A percentile compares a stretch with the other conserved stretches of the same genome.
phyloP scores from a whole-genome alignment of 345 rosid species.

The Dovyalis caffra region DNA sequence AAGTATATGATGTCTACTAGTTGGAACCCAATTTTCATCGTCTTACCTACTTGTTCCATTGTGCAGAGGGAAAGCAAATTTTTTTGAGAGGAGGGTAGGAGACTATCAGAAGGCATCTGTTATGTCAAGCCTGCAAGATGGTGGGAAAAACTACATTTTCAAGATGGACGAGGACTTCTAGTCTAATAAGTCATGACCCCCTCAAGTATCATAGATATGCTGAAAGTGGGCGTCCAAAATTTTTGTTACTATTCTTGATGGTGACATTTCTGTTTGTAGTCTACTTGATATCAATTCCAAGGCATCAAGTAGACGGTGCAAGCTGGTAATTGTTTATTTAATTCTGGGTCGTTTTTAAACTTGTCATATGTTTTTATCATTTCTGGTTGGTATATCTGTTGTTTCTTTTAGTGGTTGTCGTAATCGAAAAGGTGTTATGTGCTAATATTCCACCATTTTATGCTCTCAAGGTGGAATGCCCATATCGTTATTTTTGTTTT shows the following conservation, averaged over 20 bases:
- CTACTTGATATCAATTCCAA: neutral
- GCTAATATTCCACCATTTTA: neutral
- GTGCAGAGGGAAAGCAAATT: constrained; percentile 77
- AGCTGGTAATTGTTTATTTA: neutral
- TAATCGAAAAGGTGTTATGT: neutral
- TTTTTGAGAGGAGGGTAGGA: constrained; percentile 88
- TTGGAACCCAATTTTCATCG: neutral
- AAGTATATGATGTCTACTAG: constrained; percentile 1
- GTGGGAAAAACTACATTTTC: constrained; percentile 63
- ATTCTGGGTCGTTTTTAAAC: neutral
- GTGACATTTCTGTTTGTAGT: neutral
- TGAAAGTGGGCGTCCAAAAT: constrained; percentile 1
- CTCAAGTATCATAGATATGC: neutral
- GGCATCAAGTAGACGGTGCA: constrained; percentile 1
- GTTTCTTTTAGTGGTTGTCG: neutral
- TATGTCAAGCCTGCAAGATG: constrained; percentile 69
- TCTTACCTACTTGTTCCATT: constrained; percentile 8
- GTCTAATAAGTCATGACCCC: neutral
- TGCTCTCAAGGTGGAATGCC: constrained; percentile 3
- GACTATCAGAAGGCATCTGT: constrained; percentile 92
- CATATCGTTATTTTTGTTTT: neutral
- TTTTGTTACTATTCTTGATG: constrained; percentile 4
- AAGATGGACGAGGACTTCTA: constrained; percentile 69
- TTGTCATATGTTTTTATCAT: neutral
- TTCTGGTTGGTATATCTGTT: neutral